Conservation (phyloP, 495 filamentous ascomycete genomes). For the Rusavskia elegans region DNA sequence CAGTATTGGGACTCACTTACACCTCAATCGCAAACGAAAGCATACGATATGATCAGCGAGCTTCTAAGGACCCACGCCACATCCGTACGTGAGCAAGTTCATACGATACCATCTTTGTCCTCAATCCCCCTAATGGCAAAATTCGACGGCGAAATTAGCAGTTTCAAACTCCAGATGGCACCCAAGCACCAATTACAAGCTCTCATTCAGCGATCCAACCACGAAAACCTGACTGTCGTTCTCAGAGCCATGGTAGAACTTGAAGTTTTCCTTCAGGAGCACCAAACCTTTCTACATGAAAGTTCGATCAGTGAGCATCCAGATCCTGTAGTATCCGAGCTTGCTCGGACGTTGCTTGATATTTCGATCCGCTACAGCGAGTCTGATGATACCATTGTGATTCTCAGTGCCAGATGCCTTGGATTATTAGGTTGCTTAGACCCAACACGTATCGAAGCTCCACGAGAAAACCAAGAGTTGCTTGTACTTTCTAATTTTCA, state of each 20-base stretch:
- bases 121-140: conserved; percentile 53
- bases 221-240: conserved; percentile 75
- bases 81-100: conserved; percentile 45
- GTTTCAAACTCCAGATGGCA: conserved; percentile 43
- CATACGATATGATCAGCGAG: conserved; percentile 42
- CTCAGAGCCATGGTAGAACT: conserved; percentile 65
- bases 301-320: conserved; percentile 77
- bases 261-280: conserved; percentile 45
- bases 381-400: conserved; percentile 44
- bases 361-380: conserved; percentile 65
- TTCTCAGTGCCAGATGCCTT: conserved; percentile 62
- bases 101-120: conserved; percentile 61
- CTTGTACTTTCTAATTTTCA: conserved; percentile 77
- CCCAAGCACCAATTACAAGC: conserved; percentile 46
- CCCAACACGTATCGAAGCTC: conserved; percentile 70
- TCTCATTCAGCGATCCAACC: conserved; percentile 54
- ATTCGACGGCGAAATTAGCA: conserved; percentile 44
- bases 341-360: conserved; percentile 68
- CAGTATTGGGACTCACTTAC: conserved; percentile 62
- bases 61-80: conserved; percentile 45
- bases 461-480: conserved; percentile 60
- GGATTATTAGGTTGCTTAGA: conserved; percentile 85
- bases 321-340: conserved; percentile 49
- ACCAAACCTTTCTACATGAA: conserved; percentile 70
- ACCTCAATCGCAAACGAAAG: conserved; percentile 36